These are phyloP conservation scores for Eustoma russellianum DNA, from an alignment of 257 asterid species.

Conservation along the genomic window DNA sequence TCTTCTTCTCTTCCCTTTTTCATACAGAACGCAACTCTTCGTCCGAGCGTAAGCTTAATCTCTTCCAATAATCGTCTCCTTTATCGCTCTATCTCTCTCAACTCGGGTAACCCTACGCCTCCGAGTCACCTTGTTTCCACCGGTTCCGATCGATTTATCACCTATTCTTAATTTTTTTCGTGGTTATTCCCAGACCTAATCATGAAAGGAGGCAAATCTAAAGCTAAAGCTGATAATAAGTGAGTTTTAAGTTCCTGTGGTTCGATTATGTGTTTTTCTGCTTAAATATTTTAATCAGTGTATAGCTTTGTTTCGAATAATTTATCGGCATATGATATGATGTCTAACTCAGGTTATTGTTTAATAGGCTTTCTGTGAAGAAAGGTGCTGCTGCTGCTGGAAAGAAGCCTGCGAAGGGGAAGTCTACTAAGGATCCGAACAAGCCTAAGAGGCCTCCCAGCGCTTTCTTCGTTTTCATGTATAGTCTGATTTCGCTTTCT, in stretches of 20 bases:
- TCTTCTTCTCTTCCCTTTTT: constrained; percentile 24
- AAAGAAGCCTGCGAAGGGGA: constrained; percentile 42
- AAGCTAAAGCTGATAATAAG: constrained; percentile 55
- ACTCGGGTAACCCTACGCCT: constrained; percentile 13
- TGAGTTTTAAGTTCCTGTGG: constrained; percentile 18
- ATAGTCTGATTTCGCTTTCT: not conserved
- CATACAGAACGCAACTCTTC: constrained; percentile 18
- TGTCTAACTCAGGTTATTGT: not conserved
- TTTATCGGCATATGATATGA: not conserved
- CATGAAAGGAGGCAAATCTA: constrained; percentile 75
- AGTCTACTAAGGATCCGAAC: constrained; percentile 81
- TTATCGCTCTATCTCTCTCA: constrained; percentile 4
- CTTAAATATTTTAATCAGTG: constrained; percentile 7
- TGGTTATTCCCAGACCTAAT: constrained; percentile 22
- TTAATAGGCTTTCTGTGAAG: constrained; percentile 46
- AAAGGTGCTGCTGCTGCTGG: constrained; percentile 39
- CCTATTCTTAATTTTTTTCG: constrained; percentile 24
- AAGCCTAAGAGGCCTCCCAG: constrained; percentile 96
- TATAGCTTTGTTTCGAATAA: no score
- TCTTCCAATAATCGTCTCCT: constrained; percentile 23
- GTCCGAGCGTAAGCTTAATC: constrained; percentile 24
- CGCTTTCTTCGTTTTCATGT: constrained; percentile 92
- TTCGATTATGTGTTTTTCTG: not conserved
- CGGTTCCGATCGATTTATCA: constrained; percentile 20
- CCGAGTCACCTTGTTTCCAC: constrained; percentile 9